Evolutionary conservation across 2,329 filamentous ascomycete species (phyloP).

Genomic region (Botrytis tulipae): DNA sequence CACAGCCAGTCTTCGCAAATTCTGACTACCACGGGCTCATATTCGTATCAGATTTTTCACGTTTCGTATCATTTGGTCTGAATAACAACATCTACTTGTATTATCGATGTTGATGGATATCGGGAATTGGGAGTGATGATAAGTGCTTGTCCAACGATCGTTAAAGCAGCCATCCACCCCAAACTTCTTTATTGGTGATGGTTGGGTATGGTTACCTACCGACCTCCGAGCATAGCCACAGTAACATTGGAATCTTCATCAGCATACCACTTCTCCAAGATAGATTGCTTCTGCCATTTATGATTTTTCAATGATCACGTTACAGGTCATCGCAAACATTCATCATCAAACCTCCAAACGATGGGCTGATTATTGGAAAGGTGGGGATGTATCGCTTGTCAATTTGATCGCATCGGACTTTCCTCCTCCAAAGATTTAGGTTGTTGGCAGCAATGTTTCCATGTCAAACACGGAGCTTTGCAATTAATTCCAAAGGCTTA

Average conservation of each 20-base stretch:
- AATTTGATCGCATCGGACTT: not conserved
- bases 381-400: not conserved
- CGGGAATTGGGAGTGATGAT: not conserved
- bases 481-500: not conserved
- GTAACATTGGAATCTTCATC: not conserved
- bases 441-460: not conserved
- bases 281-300: not conserved
- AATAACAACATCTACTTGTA: not conserved
- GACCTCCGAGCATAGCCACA: constrained; percentile 9
- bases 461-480: not conserved
- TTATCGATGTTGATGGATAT: not conserved
- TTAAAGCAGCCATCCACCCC: not conserved
- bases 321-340: not conserved
- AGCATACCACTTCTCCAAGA: not conserved
- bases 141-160: not conserved
- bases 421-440: not conserved
- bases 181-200: not conserved
- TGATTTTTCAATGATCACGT: no score
- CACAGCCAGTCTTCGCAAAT: no score
- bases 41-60: not conserved
- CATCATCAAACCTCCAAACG: not conserved
- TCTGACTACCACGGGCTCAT: not conserved
- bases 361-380: not conserved
- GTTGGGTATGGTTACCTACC: not conserved
- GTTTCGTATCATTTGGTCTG: not conserved